Base-by-base conservation (phyloP, 768 basidiomycete genomes). In the Russula dissimulans region DNA sequence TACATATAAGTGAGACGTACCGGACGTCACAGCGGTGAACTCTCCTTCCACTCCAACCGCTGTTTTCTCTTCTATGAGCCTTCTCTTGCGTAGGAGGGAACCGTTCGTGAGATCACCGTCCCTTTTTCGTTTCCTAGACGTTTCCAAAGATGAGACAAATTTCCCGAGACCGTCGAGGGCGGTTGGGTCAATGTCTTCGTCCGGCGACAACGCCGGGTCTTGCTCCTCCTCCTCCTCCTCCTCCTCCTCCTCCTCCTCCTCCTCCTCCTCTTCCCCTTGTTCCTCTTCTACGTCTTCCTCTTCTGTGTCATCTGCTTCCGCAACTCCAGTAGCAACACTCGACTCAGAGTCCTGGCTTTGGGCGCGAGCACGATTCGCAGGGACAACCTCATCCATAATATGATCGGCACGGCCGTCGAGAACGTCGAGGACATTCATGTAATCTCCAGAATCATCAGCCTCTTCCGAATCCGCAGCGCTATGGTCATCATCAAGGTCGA, bases 61-160 rank as follows among this genome's bases (percentile, higher is more conserved):
- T 11, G 63, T 59, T 17, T 32, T 61, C 34, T 66, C 65, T 44
- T 57, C 45, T 31, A 66, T 26, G 2, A 59, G 3, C 29, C 64
- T 57, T 18, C 50, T 61, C 52, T 66, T 66, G 15, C 60, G 65
- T 15, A 53, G 64, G 26, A 43, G 26, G 32, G 45, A 42, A 26
- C 26, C 29, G 34, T 58, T 55, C 7, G 45, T 14, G 9, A 29
- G 4, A 34, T 47, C 51, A 32, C 22, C 46, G 26, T 61, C 63
- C 36, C 59, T 45, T 73, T 91, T 91, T 60, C 91, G 83, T 72
- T 93, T 92, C 64, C 80, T 79, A 12, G 81, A 70, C 4, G 82
- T 71, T 60, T 86, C 83, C 50, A 95, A 81, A 15, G 72, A 77
- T 0, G 85, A 80, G 48, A 97, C 83, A 66, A 91, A 91, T 15